Evolutionary conservation across 2,329 filamentous ascomycete species (phyloP).

Genomic region (Zelopaecilomyces penicillatus): DNA sequence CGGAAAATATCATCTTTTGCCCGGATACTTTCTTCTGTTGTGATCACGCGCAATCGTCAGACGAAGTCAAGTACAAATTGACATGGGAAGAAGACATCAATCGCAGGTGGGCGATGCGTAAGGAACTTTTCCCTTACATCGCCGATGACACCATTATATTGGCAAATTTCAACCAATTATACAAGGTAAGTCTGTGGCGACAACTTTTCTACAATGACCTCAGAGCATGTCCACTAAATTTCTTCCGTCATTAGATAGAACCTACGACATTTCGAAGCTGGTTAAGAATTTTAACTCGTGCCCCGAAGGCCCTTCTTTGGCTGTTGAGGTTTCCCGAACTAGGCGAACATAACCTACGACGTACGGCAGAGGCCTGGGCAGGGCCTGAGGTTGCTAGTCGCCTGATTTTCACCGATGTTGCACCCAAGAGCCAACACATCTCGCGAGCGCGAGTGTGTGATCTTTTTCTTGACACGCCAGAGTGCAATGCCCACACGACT

Average conservation of each 20-base stretch:
- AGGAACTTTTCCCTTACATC: constrained; percentile 78
- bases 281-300: constrained; percentile 78
- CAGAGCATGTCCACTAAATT: background rate
- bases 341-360: constrained; percentile 75
- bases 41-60: constrained; percentile 87
- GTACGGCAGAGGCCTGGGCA: constrained; percentile 77
- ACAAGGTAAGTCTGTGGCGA: constrained; percentile 60
- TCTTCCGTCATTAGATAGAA: constrained; percentile 60
- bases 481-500: constrained; percentile 97
- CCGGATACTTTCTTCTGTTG: constrained; percentile 97
- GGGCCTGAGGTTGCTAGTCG: constrained; percentile 75
- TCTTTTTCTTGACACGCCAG: constrained; percentile 90
- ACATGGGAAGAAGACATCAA: constrained; percentile 79
- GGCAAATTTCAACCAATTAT: constrained; percentile 97
- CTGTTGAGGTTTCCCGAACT: constrained; percentile 93
- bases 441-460: constrained; percentile 86
- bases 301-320: constrained; percentile 88
- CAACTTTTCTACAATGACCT: background rate
- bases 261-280: constrained; percentile 93
- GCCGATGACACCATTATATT: constrained; percentile 81
- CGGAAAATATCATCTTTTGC: constrained; percentile 93
- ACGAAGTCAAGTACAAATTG: constrained; percentile 55
- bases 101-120: constrained; percentile 85
- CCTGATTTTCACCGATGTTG: constrained; percentile 92
- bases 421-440: constrained; percentile 90